Evolutionary conservation across 106 monocot genomes (phyloP).

Genomic region (Posidonia australis): DNA sequence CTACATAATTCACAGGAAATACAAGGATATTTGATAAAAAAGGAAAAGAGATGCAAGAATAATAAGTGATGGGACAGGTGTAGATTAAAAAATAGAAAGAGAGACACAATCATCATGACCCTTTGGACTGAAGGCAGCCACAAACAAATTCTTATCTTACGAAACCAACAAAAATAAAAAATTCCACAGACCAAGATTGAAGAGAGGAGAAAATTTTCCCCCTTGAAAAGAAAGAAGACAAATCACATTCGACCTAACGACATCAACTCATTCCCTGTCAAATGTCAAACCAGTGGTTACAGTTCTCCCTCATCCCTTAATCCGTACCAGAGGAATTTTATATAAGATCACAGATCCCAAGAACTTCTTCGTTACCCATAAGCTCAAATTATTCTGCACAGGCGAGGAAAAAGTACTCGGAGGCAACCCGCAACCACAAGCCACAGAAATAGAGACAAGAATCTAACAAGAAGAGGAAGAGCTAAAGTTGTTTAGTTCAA

Average conservation of each 20-base stretch:
- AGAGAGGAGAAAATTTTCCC: background rate
- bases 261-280: background rate
- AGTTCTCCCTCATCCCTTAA: background rate
- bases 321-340: background rate
- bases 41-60: too few relatives aligned
- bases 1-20: too few relatives aligned
- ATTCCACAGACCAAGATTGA: background rate
- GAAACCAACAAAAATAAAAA: background rate
- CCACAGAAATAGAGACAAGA: too few relatives aligned
- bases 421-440: too few relatives aligned
- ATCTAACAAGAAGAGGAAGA: background rate
- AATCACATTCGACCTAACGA: background rate
- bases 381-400: background rate
- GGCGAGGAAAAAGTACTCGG: too few relatives aligned
- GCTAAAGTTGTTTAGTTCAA: background rate
- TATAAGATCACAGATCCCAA: background rate
- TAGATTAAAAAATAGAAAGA: background rate
- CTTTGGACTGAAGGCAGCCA: conserved; percentile 7
- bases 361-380: background rate
- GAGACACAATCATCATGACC: conserved; percentile 7
- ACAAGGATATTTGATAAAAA: too few relatives aligned
- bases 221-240: background rate
- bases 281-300: background rate
- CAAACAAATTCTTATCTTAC: conserved; percentile 2
- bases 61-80: conserved; percentile 1